phyloP scores from a whole-genome alignment of 352 stramenopile genomes.

The Albugo candida region DNA sequence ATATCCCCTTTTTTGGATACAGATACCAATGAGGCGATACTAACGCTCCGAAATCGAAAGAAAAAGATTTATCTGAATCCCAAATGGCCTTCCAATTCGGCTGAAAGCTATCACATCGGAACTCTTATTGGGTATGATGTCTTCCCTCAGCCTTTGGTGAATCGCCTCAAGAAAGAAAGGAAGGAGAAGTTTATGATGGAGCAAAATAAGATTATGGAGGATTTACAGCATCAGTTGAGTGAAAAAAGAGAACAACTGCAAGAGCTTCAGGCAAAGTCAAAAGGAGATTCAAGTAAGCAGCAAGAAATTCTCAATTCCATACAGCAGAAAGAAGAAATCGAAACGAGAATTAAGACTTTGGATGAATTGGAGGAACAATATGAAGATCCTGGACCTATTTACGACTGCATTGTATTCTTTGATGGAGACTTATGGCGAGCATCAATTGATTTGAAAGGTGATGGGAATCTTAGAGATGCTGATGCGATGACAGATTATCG shows the following conservation, averaged over 20 bases:
- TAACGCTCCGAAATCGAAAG: slow-evolving; percentile 22
- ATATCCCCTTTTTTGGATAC: too few species aligned
- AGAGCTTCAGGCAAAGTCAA: slow-evolving; percentile 4
- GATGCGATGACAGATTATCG: slow-evolving; percentile 56
- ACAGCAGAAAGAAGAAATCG: slow-evolving; percentile 61
- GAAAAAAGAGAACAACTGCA: slow-evolving; percentile 17
- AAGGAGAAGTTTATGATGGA: slow-evolving; percentile 57
- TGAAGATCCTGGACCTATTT: slow-evolving; percentile 83
- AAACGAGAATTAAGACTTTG: slow-evolving; percentile 47
- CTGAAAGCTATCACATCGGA: slow-evolving; percentile 68
- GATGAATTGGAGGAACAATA: slow-evolving; percentile 52
- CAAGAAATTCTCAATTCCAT: slow-evolving; percentile 27
- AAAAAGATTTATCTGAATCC: slow-evolving; percentile 51
- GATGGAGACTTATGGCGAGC: slow-evolving; percentile 63
- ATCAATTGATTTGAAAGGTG: slow-evolving; percentile 70
- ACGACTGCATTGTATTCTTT: slow-evolving; percentile 84
- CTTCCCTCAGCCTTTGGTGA: slow-evolving; percentile 56
- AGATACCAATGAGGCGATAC: slow-evolving; percentile 20
- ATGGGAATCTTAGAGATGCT: slow-evolving; percentile 59
- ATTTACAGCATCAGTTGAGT: slow-evolving; percentile 34
- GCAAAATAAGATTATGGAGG: slow-evolving; percentile 42
- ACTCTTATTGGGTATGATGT: slow-evolving; percentile 74
- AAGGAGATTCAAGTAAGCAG: slow-evolving; percentile 34
- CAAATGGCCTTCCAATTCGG: slow-evolving; percentile 26
- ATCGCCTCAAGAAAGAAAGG: slow-evolving; percentile 67